Base-by-base conservation (phyloP, 495 filamentous ascomycete genomes). In the Penicillium flavigenum region DNA sequence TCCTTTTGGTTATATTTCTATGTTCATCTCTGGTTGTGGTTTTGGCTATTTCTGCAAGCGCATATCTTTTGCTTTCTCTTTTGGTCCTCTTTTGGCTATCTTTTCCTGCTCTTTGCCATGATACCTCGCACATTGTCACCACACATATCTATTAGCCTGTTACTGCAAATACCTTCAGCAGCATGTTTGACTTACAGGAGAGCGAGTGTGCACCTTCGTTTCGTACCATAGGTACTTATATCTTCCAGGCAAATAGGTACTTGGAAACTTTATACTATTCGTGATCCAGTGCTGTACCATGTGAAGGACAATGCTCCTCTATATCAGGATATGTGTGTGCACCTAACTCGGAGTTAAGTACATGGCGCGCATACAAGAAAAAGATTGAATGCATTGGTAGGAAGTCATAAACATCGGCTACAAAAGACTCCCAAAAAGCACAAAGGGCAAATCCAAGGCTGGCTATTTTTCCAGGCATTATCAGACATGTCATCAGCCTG, bases 41-140 rank as follows among this genome's bases (percentile, higher is more conserved):
- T 20, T 51, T 49, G 34, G 51, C n/a, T 24, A 41, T 54, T 29
- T 36, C 46, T 36, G 29, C 34, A 10, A 36, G 51, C 51, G 51
- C 42, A 24, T 46, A 32, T 27, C 38, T 34, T 53, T 31, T 38
- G 31, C 24, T 16, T 8, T 17, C 16, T 49, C 16, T 20, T 45
- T 55, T 41, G 36, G 42, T 22, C 17, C 7, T 16, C 24, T 47
- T 32, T 32, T 14, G 6, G 14, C 19, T 32, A 2, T 31, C 9
- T 31, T 31, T 17, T 26, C 9, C 17, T 47, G 12, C 19, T 17
- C 39, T 51, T 20, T 50, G 7, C 49, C 12, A 49, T 59, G 62
- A 64, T 62, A 64, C 62, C 56, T 64, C 24, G 38, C 54, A 29
- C 47, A 29, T 51, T 54, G 36, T 27, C 10, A n/a, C 5, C 31